Percentiles rank a stretch among this genome's conserved stretches.
phyloP scores from a whole-genome alignment of 2,329 filamentous ascomycete species.

The Exophiala alcalophila region DNA sequence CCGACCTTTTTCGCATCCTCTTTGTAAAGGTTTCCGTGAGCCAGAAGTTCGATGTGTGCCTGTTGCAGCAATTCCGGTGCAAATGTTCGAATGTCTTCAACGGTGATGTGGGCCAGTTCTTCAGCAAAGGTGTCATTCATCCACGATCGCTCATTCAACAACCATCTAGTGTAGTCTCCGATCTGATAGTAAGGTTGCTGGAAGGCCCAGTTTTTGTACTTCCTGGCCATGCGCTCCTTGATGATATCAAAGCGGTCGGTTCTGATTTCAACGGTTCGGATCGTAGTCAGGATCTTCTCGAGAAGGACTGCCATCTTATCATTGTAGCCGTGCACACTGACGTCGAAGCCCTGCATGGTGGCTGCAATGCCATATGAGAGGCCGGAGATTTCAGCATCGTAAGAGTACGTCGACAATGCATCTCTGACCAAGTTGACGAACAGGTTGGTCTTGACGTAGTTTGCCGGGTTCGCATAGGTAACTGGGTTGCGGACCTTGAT shows the following conservation, averaged over 20 bases:
- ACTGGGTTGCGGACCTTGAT: slow-evolving; percentile 77
- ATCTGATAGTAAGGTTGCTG: slow-evolving; percentile 88
- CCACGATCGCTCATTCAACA: slow-evolving; percentile 73
- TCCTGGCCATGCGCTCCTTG: slow-evolving; percentile 75
- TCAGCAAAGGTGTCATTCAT: slow-evolving; percentile 75
- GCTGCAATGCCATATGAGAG: slow-evolving; percentile 76
- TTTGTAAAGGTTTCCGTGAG: slow-evolving; percentile 90
- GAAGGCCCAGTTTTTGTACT: slow-evolving; percentile 81
- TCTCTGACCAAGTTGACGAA: slow-evolving; percentile 86
- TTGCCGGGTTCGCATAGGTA: slow-evolving; percentile 74
- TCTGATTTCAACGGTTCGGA: slow-evolving; percentile 78
- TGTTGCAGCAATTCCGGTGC: slow-evolving; percentile 77
- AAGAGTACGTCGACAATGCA: slow-evolving; percentile 86
- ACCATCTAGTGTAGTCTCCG: slow-evolving; percentile 74
- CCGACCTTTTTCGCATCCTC: slow-evolving; percentile 86
- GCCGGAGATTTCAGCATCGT: slow-evolving; percentile 91
- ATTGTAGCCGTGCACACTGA: slow-evolving; percentile 87
- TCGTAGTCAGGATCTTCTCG: slow-evolving; percentile 80
- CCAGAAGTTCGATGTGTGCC: slow-evolving; percentile 81
- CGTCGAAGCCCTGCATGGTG: slow-evolving; percentile 68
- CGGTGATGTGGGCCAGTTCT: slow-evolving; percentile 71
- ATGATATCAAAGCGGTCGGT: slow-evolving; percentile 88
- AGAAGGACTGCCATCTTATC: slow-evolving; percentile 90
- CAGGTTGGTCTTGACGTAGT: slow-evolving; percentile 71
- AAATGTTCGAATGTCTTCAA: slow-evolving; percentile 71